These are phyloP conservation scores for Leccinum obscurum DNA, from an alignment of 768 basidiomycete species.

Conservation along the genomic window DNA sequence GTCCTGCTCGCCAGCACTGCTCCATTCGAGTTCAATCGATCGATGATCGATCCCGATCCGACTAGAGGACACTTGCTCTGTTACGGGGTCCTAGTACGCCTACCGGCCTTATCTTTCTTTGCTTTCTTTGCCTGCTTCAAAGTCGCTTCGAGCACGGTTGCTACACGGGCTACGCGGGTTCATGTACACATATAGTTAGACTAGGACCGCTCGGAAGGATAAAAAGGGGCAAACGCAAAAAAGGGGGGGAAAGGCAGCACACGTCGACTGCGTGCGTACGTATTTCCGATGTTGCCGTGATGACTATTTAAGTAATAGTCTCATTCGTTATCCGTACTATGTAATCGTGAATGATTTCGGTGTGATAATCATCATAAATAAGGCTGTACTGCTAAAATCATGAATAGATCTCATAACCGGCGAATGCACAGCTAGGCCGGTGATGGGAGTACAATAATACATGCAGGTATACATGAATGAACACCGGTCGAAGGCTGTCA, in stretches of 20 bases:
- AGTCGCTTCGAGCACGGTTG: background rate
- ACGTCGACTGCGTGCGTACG: background rate
- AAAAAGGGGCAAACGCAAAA: background rate
- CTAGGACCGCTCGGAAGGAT: background rate
- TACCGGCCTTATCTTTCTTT: background rate
- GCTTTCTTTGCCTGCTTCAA: background rate
- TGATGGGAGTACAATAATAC: background rate
- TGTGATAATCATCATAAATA: background rate
- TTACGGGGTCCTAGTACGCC: background rate
- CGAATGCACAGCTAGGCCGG: background rate
- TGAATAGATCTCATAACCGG: background rate
- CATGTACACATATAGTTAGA: background rate
- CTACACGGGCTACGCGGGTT: background rate
- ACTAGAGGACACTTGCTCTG: background rate
- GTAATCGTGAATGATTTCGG: background rate
- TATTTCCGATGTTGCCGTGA: background rate
- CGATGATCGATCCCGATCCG: background rate
- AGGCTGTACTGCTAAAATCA: background rate
- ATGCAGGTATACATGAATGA: background rate
- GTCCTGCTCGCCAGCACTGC: background rate
- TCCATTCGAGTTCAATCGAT: background rate
- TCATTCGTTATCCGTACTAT: background rate
- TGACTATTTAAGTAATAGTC: background rate
- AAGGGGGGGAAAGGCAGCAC: background rate
- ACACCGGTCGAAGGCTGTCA: background rate